Conservation (phyloP, 2,329 filamentous ascomycete species). For the Coleophoma cylindrospora region DNA sequence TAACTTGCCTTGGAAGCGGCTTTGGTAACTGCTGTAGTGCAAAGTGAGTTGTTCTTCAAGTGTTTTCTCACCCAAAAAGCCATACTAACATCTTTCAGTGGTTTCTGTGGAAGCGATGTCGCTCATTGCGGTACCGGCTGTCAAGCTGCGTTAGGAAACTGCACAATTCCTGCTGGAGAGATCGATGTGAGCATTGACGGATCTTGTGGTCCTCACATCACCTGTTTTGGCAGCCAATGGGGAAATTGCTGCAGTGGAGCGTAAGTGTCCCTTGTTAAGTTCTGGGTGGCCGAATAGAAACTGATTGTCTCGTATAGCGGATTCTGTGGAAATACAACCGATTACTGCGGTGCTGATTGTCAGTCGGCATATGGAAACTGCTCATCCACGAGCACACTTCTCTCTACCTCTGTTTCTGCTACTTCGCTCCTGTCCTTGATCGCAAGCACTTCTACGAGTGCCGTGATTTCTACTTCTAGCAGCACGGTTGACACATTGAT, state of each 20-base stretch:
- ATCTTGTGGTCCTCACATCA: not conserved
- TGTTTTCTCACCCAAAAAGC: not conserved
- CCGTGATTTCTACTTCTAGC: constrained; percentile 17
- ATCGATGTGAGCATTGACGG: not conserved
- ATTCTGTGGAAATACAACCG: constrained; percentile 8
- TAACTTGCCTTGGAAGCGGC: constrained; percentile 9
- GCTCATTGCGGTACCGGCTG: constrained; percentile 23
- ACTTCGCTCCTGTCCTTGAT: not conserved
- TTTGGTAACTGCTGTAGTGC: constrained; percentile 3
- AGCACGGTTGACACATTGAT: no score
- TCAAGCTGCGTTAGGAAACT: constrained; percentile 13
- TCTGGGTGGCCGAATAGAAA: no score
- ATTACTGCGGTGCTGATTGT: constrained; percentile 11
- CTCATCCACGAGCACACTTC: not conserved
- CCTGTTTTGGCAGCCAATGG: not conserved
- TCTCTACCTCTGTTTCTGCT: not conserved
- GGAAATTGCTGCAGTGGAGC: constrained; percentile 11
- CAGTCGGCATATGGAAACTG: constrained; percentile 6
- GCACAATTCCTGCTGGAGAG: not conserved
- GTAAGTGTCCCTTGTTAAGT: no score
- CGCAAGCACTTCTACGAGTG: not conserved
- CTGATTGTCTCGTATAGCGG: not conserved
- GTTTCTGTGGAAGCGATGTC: constrained; percentile 19
- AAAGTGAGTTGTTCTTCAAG: not conserved
- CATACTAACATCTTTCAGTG: constrained; percentile 12